phyloP scores from a whole-genome alignment of 2,329 filamentous ascomycete genomes.

The Chalara sp. region DNA sequence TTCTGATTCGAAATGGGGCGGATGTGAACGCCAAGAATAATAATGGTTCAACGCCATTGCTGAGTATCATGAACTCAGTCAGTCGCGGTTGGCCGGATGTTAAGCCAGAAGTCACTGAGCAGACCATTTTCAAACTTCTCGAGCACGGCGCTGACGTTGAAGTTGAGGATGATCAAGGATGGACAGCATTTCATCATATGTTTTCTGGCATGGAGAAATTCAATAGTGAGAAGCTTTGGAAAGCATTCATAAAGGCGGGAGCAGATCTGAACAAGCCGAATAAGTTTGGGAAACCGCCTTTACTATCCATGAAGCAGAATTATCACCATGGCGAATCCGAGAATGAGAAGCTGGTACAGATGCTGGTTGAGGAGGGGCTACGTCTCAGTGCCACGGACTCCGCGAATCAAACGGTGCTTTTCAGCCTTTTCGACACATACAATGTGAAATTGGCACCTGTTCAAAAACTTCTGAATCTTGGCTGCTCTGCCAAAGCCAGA shows the following conservation, averaged over 20 bases:
- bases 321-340: no score
- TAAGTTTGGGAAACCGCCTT: no score
- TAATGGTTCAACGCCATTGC: constrained; percentile 9
- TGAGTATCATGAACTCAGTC: not conserved
- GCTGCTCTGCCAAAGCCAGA: not conserved
- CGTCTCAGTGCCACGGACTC: constrained; percentile 1
- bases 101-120: not conserved
- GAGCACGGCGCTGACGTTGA: constrained; percentile 8
- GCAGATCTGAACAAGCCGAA: no score
- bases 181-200: constrained; percentile 4
- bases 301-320: no score
- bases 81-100: no score
- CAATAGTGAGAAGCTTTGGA: no score
- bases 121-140: constrained; percentile 8
- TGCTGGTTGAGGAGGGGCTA: constrained; percentile 1
- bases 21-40: not conserved
- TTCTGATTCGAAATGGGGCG: not conserved
- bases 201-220: no score
- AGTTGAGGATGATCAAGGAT: constrained; percentile 10
- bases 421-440: not conserved
- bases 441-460: not conserved
- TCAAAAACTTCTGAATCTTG: not conserved
- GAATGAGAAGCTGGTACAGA: not conserved
- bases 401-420: not conserved
- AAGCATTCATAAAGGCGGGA: no score